Conservation (phyloP, 2,329 filamentous ascomycete species). For the Xylaria sp. region DNA sequence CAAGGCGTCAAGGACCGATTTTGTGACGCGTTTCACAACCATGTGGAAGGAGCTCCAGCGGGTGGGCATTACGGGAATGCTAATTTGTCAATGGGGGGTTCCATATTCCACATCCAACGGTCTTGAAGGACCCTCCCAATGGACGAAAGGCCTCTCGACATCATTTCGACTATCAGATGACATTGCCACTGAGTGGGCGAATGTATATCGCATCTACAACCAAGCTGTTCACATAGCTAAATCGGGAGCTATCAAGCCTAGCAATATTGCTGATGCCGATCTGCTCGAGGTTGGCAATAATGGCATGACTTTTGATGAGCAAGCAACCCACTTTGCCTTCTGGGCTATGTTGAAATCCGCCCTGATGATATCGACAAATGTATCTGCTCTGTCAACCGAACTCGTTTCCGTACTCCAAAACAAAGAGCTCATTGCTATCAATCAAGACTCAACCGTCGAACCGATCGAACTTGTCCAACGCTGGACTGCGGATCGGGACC, state of each 20-base stretch:
- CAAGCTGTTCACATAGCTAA: constrained; percentile 32
- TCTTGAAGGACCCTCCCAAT: constrained; percentile 28
- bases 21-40: constrained; percentile 26
- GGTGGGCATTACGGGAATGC: constrained; percentile 29
- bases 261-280: constrained; percentile 30
- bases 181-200: constrained; percentile 29
- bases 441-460: constrained; percentile 29
- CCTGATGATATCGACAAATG: constrained; percentile 31
- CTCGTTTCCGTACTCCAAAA: constrained; percentile 29
- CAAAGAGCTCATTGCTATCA: constrained; percentile 28
- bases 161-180: constrained; percentile 33
- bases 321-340: constrained; percentile 30
- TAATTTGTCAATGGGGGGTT: constrained; percentile 34
- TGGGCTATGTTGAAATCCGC: constrained; percentile 33
- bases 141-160: constrained; percentile 29
- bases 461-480: constrained; percentile 31
- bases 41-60: constrained; percentile 28
- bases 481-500: constrained; percentile 27
- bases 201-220: constrained; percentile 33
- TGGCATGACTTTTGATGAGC: constrained; percentile 32
- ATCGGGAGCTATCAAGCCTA: constrained; percentile 22
- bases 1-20: constrained; percentile 28
- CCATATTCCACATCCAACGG: constrained; percentile 25
- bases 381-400: constrained; percentile 20
- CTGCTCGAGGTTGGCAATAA: constrained; percentile 31